These are phyloP conservation scores for Dictyostelium brefeldianum DNA, from an alignment of 78 protist genomes.

Conservation along the genomic window DNA sequence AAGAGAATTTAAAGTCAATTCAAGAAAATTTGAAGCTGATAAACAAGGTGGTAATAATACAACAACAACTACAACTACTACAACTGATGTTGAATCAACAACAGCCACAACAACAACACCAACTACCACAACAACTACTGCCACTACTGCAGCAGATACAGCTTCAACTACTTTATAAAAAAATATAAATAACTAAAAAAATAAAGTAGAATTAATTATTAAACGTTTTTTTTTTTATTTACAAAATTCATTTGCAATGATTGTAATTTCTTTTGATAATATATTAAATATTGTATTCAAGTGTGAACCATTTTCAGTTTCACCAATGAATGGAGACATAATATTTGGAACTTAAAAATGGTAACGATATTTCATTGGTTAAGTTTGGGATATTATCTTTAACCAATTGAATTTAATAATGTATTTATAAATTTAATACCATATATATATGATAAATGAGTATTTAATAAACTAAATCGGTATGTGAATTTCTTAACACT, in stretches of 20 bases:
- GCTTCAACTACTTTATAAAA: too few species aligned
- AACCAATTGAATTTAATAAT: not conserved
- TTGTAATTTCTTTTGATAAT: not conserved
- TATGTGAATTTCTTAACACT: not conserved
- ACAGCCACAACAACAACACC: too few species aligned
- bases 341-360: not conserved
- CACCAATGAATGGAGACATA: not conserved
- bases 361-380: not conserved
- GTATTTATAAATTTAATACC: not conserved
- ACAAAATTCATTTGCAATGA: too few species aligned
- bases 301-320: not conserved
- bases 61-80: too few species aligned
- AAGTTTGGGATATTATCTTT: not conserved
- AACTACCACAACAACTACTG: too few species aligned
- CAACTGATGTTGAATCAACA: too few species aligned
- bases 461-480: not conserved
- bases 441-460: not conserved
- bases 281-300: not conserved
- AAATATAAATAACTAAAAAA: too few species aligned
- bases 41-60: not conserved
- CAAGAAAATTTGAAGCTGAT: not conserved
- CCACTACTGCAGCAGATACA: too few species aligned
- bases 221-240: too few species aligned
- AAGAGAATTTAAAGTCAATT: not conserved
- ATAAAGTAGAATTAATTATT: too few species aligned